Base-by-base conservation (phyloP, 2,329 filamentous ascomycete genomes). In the Capronia coronata region DNA sequence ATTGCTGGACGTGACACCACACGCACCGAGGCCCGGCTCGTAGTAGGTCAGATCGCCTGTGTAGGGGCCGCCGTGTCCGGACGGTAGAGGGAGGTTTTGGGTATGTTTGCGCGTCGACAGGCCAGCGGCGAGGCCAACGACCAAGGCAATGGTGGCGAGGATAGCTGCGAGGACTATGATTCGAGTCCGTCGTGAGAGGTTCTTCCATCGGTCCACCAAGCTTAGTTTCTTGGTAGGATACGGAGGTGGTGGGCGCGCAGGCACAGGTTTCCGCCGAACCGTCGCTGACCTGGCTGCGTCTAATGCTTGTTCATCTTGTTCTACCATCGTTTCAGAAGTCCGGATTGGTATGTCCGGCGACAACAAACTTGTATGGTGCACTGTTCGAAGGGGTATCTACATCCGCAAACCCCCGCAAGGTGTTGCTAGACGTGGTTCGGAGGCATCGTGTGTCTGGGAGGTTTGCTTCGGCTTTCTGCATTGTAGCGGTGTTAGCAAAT, bases 11-110 rank as follows among this genome's bases (percentile, higher is more conserved):
- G 67, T 72, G 25, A 75, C 66, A 3, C 86, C 86, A 63, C 87
- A 91, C 0, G 85, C 81, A 10, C 86, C 86, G 2, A 87, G 72
- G 0, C 66, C 77, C 0, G 83, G 78, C 14, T 71, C 68, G 64
- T 85, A 90, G 68, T 82, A 90, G 1, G 83, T 87, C 43, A 86
- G 64, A 43, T 86, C 82, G 45, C 83, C 84, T 2, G 69, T 74
- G 59, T 78, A 79, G 0, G 74, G 72, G 1, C 73, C 69, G 9
- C 71, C 69, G 48, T 75, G 58, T 34, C 61, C 72, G 19, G 67
- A 69, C 2, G 77, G 77, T 6, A 79, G 68, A 2, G 76, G 76
- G 5, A 79, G 67, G 54, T 75, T 74, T 30, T 58, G 48, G 14
- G 44, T 43, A 9, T 51, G 32, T 10, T 52, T 50, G 14, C 51